A percentile compares a stretch with the other conserved stretches of the same genome.
Evolutionary conservation across 75 land plant genomes (phyloP).

Genomic region (Cupressus sempervirens): DNA sequence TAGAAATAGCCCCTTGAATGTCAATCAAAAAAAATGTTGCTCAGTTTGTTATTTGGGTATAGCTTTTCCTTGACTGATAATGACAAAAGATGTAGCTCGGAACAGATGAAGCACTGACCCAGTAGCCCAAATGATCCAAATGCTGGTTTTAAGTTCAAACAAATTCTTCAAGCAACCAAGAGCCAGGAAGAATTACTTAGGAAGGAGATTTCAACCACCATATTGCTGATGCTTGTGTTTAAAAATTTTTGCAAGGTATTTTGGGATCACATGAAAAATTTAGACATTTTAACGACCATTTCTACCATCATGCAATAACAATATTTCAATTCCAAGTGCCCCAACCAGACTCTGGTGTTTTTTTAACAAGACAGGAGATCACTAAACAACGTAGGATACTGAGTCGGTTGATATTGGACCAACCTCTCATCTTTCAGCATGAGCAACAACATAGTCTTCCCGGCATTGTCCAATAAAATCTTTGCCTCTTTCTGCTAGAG

Average conservation of each 20-base stretch:
- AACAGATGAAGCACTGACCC: not conserved
- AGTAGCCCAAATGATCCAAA: not conserved
- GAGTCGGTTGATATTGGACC: too few species aligned
- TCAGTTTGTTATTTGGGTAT: not conserved
- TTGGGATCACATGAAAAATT: too few species aligned
- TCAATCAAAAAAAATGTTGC: not conserved
- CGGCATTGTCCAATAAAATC: constrained; percentile 72
- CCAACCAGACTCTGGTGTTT: not conserved
- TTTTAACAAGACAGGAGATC: not conserved
- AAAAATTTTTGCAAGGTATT: too few species aligned
- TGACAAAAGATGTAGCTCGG: not conserved
- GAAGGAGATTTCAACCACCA: not conserved
- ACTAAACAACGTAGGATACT: too few species aligned
- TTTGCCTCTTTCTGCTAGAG: constrained; percentile 79
- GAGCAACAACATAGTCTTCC: constrained; percentile 75
- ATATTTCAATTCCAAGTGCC: not conserved
- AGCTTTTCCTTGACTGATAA: not conserved
- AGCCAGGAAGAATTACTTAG: not conserved
- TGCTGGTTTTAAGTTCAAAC: not conserved
- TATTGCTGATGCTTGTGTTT: too few species aligned
- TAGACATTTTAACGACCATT: too few species aligned
- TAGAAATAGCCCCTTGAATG: not conserved
- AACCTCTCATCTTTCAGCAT: constrained; percentile 86
- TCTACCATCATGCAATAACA: not conserved
- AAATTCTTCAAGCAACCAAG: not conserved